These are phyloP conservation scores for Rhizopogon salebrosus DNA, from an alignment of 768 basidiomycete genomes.

Conservation along the genomic window DNA sequence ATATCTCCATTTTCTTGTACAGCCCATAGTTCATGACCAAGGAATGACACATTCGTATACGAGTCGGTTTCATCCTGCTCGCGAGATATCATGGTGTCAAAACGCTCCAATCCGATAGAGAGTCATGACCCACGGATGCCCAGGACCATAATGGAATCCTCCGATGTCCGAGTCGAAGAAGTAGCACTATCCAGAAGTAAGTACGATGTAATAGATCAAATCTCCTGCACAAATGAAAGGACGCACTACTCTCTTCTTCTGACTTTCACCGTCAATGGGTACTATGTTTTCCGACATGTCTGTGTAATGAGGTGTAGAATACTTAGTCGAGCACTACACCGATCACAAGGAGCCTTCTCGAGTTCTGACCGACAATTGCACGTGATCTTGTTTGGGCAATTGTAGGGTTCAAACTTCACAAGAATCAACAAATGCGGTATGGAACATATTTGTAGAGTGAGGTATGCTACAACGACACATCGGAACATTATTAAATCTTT, in stretches of 20 bases:
- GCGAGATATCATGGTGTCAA: constrained; percentile 1
- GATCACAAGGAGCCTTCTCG: not conserved
- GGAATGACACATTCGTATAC: constrained; percentile 99
- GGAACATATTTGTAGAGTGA: not conserved
- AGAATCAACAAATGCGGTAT: not conserved
- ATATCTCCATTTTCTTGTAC: constrained; percentile 99
- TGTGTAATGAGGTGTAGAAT: not conserved
- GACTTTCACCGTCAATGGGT: constrained; percentile 64
- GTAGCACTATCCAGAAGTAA: constrained; percentile 65
- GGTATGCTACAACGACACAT: not conserved
- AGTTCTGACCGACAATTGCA: not conserved
- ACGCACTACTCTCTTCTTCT: constrained; percentile 86
- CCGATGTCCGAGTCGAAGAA: constrained; percentile 99
- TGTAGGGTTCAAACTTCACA: no score
- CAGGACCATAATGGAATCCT: constrained; percentile 98
- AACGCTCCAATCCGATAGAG: not conserved
- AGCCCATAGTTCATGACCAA: constrained; percentile 99
- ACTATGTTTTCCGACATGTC: constrained; percentile 41
- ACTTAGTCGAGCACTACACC: not conserved
- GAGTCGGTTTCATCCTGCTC: constrained; percentile 89
- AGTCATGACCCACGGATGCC: constrained; percentile 67
- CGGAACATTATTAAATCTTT: constrained; percentile 43
- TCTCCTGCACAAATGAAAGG: not conserved
- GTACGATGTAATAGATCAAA: constrained; percentile 3
- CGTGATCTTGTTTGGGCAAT: no score